A percentile compares a stretch with the other conserved stretches of the same genome.
Conservation (phyloP, 495 filamentous ascomycete genomes). For the Xylaria palmicola region DNA sequence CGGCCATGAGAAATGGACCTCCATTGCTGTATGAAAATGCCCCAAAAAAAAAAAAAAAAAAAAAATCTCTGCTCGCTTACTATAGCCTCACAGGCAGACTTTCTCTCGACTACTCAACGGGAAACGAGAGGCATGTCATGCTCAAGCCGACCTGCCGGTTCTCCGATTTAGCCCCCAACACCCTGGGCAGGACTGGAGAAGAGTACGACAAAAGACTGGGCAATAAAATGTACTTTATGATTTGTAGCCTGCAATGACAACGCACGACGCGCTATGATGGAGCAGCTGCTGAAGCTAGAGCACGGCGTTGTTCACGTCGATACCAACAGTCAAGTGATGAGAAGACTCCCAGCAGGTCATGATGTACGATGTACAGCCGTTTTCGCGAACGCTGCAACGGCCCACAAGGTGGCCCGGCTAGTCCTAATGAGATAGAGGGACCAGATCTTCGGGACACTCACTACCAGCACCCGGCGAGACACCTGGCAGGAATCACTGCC, state of each 20-base stretch:
- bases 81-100: neutral
- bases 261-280: neutral
- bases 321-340: slow-evolving; percentile 1
- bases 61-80: too few relatives aligned
- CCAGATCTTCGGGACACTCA: slow-evolving; percentile 37
- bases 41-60: too few relatives aligned
- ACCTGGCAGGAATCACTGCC: neutral
- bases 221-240: neutral
- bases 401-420: slow-evolving; percentile 19
- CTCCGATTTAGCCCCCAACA: slow-evolving; percentile 2
- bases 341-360: neutral
- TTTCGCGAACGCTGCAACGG: too few relatives aligned
- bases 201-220: neutral
- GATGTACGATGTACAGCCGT: too few relatives aligned
- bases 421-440: slow-evolving; percentile 30
- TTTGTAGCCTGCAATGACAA: slow-evolving; percentile 5
- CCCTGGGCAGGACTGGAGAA: neutral
- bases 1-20: too few relatives aligned
- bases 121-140: neutral
- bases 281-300: neutral
- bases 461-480: slow-evolving; percentile 7
- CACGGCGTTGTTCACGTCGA: neutral
- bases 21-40: too few relatives aligned
- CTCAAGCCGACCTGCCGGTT: neutral
- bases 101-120: neutral